Base-by-base conservation (phyloP, 2,329 filamentous ascomycete genomes). In the Epichloe festucae region DNA sequence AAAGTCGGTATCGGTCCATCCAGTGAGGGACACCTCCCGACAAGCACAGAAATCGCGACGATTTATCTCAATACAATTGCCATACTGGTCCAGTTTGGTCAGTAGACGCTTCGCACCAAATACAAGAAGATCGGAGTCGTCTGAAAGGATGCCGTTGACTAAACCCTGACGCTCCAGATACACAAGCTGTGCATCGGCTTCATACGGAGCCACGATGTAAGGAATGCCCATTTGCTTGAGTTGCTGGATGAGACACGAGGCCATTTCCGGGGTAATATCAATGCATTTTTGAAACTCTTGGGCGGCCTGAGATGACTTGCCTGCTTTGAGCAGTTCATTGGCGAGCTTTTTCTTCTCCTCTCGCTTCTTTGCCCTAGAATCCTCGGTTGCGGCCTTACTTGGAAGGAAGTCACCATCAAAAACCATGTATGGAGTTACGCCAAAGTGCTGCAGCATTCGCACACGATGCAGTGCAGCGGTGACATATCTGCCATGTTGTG, bases 241-340 rank as follows among this genome's bases (percentile, higher is more conserved):
- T 65, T 95, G 88, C 58, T 96, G 89, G 53, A 98, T 98, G 50
- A 97, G 71, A 58, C 87, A 78, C 6, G 87, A 81, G 7, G 93
- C 93, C 94, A 98, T 98, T 61, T 93, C 84, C 2, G 94, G 91
- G 2, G 93, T 97, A 39, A 98, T 83, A 66, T 98, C 93, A 54
- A 97, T 85, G 45, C 90, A 87, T 66, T 97, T 98, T 64, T 97
- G 91, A 52, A 97, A 78, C 67, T 97, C 89, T 45, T 83, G 74
- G 52, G 90, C 81, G 10, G 93, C 93, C 62, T 91, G 85, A 0
- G 84, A 76, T 2, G 79, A 75, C 64, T 91, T 90, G 31, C 93
- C 91, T 36, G 89, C 84, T 54, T 83, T 84, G 52, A 95, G 73
- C 11, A 96, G 72, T 62, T 93, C 88, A 53, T 91, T 69, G 1